Percentiles rank a stretch among this genome's conserved stretches.
phyloP scores from a whole-genome alignment of 371 early-diverging fungal genomes.

The Lichtheimia ornata region DNA sequence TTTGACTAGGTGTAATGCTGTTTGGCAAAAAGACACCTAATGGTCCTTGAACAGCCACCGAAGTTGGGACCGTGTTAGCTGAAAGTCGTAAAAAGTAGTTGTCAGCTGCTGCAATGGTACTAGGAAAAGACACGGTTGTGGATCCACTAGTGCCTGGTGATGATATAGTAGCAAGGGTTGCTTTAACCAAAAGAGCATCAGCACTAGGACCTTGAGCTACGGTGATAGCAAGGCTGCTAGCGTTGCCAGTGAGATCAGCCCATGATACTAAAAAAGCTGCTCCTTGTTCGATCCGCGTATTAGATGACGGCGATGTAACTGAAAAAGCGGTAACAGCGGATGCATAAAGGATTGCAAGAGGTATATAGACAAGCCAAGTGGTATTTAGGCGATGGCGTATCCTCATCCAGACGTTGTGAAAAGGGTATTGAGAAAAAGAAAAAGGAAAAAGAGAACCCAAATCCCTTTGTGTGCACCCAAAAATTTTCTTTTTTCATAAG shows the following conservation, averaged over 20 bases:
- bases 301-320: slow-evolving; percentile 2
- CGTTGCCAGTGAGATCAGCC: slow-evolving; percentile 6
- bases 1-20: not conserved
- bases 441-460: not conserved
- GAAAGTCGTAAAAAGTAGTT: slow-evolving; percentile 9
- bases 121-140: not conserved
- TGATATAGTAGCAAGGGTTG: slow-evolving; percentile 1
- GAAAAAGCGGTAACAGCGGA: not conserved
- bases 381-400: not conserved
- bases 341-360: not conserved
- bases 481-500: not conserved
- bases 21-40: not conserved
- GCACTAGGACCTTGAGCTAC: slow-evolving; percentile 5
- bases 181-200: not conserved
- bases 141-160: slow-evolving; percentile 6
- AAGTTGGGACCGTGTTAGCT: not conserved
- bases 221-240: not conserved
- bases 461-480: not conserved
- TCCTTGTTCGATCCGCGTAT: not conserved
- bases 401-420: not conserved
- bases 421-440: not conserved
- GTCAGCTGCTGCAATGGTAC: not conserved
- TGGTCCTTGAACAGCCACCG: slow-evolving; percentile 10
- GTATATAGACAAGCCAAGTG: not conserved
- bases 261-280: slow-evolving; percentile 8